These are phyloP conservation scores for Fusarium ambrosium DNA, from an alignment of 2,329 filamentous ascomycete species.

Conservation along the genomic window DNA sequence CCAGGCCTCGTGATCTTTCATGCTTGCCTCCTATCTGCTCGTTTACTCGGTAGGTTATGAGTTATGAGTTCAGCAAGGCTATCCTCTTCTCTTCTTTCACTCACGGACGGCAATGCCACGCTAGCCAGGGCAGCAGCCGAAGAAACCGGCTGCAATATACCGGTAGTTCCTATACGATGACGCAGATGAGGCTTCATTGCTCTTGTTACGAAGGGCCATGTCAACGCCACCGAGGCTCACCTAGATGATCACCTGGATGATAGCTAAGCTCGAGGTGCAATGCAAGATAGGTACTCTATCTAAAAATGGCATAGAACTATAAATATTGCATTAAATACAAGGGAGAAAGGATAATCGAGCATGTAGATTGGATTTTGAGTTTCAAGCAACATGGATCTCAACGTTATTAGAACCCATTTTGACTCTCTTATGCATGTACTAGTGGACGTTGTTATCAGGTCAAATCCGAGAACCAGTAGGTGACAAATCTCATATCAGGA, in stretches of 20 bases:
- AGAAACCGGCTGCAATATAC: not conserved
- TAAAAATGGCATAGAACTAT: not conserved
- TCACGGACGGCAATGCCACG: not conserved
- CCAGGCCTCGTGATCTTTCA: not conserved
- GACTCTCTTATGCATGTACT: not conserved
- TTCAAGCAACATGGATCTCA: not conserved
- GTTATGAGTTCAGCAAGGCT: not conserved
- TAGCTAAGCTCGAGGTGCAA: not conserved
- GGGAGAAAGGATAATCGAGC: not conserved
- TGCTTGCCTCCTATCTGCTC: not conserved
- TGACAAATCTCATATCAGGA: slow-evolving; percentile 23
- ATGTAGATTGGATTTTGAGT: not conserved
- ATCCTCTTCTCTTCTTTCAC: not conserved
- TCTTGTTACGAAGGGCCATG: not conserved
- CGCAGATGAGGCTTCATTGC: not conserved
- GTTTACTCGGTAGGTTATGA: not conserved
- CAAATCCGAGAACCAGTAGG: not conserved
- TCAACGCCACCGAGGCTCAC: not conserved
- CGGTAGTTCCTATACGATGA: not conserved
- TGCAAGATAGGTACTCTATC: not conserved
- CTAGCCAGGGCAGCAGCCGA: not conserved
- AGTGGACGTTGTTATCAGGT: not conserved
- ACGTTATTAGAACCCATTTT: not conserved
- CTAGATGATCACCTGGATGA: not conserved
- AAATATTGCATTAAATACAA: not conserved